A percentile compares a stretch with the other conserved stretches of the same genome.
These are phyloP conservation scores for Amanita pallidorosea DNA, from an alignment of 768 basidiomycete species.

Conservation along the genomic window DNA sequence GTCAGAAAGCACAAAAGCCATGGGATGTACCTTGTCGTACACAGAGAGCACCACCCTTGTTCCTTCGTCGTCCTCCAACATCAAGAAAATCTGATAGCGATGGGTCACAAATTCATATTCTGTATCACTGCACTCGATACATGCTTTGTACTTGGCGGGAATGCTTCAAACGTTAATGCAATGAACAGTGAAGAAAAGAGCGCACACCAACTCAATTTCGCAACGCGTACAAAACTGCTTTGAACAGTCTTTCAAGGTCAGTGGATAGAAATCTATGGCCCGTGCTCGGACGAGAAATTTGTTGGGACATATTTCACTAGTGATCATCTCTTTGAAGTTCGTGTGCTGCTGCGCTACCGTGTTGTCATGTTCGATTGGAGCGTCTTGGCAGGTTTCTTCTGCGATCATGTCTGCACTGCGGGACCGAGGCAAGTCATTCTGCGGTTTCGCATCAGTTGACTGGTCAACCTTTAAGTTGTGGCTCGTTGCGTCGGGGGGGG, in stretches of 20 bases:
- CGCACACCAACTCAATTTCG: conserved; percentile 29
- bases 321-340: conserved; percentile 27
- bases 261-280: conserved; percentile 46
- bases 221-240: conserved; percentile 43
- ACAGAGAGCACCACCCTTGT: conserved; percentile 33
- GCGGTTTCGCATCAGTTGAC: neutral
- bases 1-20: neutral
- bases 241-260: conserved; percentile 34
- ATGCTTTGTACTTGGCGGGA: conserved; percentile 28
- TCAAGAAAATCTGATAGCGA: conserved; percentile 37
- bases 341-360: conserved; percentile 7
- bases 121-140: conserved; percentile 42
- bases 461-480: neutral
- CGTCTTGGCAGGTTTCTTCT: neutral
- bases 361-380: neutral
- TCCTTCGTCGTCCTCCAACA: conserved; percentile 39
- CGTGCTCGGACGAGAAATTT: conserved; percentile 36
- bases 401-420: neutral
- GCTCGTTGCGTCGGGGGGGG: neutral
- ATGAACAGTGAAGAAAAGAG: neutral
- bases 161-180: conserved; percentile 24
- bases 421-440: neutral
- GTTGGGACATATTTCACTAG: conserved; percentile 19
- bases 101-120: conserved; percentile 38
- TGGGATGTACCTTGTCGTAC: conserved; percentile 29